phyloP scores from a whole-genome alignment of 371 early-diverging fungal species.

The Saksenaea vasiformis region DNA sequence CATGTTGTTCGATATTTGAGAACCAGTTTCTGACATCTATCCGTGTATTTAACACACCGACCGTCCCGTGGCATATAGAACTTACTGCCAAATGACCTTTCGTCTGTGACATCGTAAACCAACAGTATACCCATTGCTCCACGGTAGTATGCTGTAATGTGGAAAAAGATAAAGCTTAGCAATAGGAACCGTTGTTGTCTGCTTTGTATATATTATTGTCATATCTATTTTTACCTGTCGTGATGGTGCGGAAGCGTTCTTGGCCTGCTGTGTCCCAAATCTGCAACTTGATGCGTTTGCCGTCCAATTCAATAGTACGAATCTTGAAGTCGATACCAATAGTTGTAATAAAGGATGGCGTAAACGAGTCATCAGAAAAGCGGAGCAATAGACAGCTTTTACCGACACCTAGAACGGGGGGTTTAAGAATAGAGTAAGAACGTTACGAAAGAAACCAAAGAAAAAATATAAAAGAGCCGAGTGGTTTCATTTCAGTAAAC shows the following conservation, averaged over 20 bases:
- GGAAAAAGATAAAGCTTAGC: not conserved
- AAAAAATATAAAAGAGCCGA: not conserved
- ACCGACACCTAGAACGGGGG: constrained; percentile 78
- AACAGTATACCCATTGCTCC: constrained; percentile 99
- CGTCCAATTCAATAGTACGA: constrained; percentile 97
- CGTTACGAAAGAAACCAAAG: not conserved
- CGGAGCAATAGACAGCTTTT: constrained; percentile 97
- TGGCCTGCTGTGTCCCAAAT: constrained; percentile 99
- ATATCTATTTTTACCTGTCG: constrained; percentile 67
- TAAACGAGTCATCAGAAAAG: constrained; percentile 98
- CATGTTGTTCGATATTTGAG: constrained; percentile 97
- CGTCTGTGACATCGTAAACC: constrained; percentile 99
- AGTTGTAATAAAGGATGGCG: constrained; percentile 97
- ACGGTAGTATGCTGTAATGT: constrained; percentile 87
- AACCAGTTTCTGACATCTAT: constrained; percentile 98
- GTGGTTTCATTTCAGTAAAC: not conserved
- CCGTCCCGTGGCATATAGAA: constrained; percentile 1
- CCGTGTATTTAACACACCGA: constrained; percentile 3
- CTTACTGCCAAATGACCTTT: constrained; percentile 94
- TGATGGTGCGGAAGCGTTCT: constrained; percentile 99
- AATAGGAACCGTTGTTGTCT: not conserved
- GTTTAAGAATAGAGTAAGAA: constrained; percentile 6
- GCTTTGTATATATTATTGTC: not conserved
- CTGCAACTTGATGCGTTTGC: constrained; percentile 99
- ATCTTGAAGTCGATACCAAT: constrained; percentile 99